These are phyloP conservation scores for Zopfia rhizophila DNA, from an alignment of 2,329 filamentous ascomycete species.

Conservation along the genomic window DNA sequence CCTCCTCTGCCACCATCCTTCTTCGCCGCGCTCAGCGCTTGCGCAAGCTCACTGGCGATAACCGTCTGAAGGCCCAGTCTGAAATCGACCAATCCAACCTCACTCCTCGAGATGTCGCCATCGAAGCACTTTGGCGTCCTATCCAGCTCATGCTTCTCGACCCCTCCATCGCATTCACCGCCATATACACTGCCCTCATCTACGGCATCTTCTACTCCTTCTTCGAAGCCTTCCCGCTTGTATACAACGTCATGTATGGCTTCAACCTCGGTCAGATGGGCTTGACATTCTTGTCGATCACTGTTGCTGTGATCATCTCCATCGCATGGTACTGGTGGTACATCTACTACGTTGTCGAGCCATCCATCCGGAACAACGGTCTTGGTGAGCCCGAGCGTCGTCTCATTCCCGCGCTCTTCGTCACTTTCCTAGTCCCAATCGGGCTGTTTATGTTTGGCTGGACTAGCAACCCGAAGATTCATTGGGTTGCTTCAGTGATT, in stretches of 20 bases:
- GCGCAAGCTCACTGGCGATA: constrained; percentile 72
- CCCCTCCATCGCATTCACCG: constrained; percentile 84
- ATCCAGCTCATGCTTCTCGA: constrained; percentile 87
- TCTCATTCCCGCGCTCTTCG: constrained; percentile 75
- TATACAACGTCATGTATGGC: constrained; percentile 81
- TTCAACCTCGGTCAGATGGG: constrained; percentile 79
- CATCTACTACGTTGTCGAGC: constrained; percentile 80
- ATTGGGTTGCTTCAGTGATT: constrained; percentile 67
- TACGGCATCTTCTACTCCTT: constrained; percentile 81
- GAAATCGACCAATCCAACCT: constrained; percentile 73
- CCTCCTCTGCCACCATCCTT: constrained; percentile 83
- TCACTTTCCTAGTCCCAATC: constrained; percentile 68
- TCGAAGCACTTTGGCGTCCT: constrained; percentile 72
- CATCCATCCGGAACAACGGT: constrained; percentile 67
- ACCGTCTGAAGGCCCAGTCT: constrained; percentile 76
- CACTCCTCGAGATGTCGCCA: constrained; percentile 52
- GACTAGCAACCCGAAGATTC: constrained; percentile 70
- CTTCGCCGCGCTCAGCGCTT: constrained; percentile 76
- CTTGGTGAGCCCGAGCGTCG: constrained; percentile 76
- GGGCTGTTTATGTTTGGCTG: constrained; percentile 75
- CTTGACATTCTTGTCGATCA: constrained; percentile 85
- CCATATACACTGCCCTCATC: constrained; percentile 84
- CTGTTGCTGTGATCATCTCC: constrained; percentile 75
- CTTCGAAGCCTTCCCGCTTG: constrained; percentile 71
- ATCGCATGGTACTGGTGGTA: constrained; percentile 74